These are phyloP conservation scores for Arachnomyces sp. DNA, from an alignment of 2,329 filamentous ascomycete genomes.

Conservation along the genomic window DNA sequence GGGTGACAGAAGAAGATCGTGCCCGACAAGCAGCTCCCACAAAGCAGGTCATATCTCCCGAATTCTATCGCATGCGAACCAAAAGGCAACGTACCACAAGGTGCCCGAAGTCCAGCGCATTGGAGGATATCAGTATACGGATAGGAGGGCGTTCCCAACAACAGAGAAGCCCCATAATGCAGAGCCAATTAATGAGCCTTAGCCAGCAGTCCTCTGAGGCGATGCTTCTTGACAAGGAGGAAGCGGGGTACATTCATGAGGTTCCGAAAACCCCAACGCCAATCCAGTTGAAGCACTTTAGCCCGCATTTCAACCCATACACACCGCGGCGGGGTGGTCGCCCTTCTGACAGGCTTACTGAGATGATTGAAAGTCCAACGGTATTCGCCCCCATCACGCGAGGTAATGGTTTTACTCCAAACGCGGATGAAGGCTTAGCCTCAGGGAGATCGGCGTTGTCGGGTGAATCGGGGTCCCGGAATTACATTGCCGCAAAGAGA, in stretches of 20 bases:
- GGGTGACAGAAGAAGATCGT: conserved; percentile 24
- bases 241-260: conserved; percentile 12
- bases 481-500: no score
- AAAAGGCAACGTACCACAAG: conserved; percentile 16
- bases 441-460: no score
- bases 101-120: conserved; percentile 6
- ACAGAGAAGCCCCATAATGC: conserved; percentile 4
- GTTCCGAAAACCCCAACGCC: conserved; percentile 16
- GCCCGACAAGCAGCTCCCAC: conserved; percentile 15
- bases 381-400: conserved; percentile 4
- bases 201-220: conserved; percentile 22
- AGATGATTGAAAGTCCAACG: conserved; percentile 10
- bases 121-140: conserved; percentile 15
- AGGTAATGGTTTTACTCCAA: conserved; percentile 2
- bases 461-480: no score
- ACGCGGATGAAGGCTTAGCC: no score
- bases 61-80: conserved; percentile 3
- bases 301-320: no score
- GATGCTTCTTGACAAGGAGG: conserved; percentile 26
- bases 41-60: conserved; percentile 1
- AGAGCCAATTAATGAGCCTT: background rate
- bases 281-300: conserved; percentile 17
- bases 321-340: no score
- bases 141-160: conserved; percentile 13
- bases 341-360: conserved; percentile 15